Base-by-base conservation (phyloP, 2,329 filamentous ascomycete species). In the Immersiporthe knoxdaviesiana region DNA sequence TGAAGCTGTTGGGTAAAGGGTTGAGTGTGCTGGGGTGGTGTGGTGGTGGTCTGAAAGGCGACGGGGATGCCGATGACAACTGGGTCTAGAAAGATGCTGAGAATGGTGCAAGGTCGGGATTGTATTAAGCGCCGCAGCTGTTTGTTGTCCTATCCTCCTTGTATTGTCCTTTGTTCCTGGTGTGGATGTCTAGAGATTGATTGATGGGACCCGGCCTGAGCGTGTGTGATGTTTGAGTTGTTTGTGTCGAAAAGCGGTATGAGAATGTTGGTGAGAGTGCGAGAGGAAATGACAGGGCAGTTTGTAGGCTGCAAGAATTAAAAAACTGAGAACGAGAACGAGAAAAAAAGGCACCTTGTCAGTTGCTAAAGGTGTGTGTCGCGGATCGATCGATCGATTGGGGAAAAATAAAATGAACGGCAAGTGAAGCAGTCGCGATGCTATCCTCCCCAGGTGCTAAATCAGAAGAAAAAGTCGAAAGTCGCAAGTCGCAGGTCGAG, bases 351-450 rank as follows among this genome's bases (percentile, higher is more conserved):
- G 50, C 56, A 59, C 56, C 56, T n/a, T 37, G 27, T 56, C 30
- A 5, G 12, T 56, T 47, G 44, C 44, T n/a, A n/a, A 56, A 30
- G 52, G 52, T 56, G 52, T 56, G 52, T 30, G 30, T 56, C 52
- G 52, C 52, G 14, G 52, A 56, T 56, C 52, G 52, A 56, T 56
- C 52, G 52, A 56, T 59, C 56, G 56, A 35, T 59, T 59, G 56
- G 56, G 59, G 44, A 62, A 16, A 62, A 62, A 62, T 62, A 16
- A 62, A 62, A 62, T 62, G 59, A 62, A 62, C 32, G 59, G 59
- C 59, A 62, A 62, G 37, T 62, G 37, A 63, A 63, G 61, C 61
- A 63, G 61, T 63, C 61, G 61, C 61, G 61, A 63, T 47, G 61
- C 61, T 47, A 44, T 63, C 61, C 24, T 50, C 61, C 61, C 39